Percentiles rank a stretch among this genome's conserved stretches.
Evolutionary conservation across 805 yeast species (phyloP).

Genomic region (Yarrowia alimentaria): DNA sequence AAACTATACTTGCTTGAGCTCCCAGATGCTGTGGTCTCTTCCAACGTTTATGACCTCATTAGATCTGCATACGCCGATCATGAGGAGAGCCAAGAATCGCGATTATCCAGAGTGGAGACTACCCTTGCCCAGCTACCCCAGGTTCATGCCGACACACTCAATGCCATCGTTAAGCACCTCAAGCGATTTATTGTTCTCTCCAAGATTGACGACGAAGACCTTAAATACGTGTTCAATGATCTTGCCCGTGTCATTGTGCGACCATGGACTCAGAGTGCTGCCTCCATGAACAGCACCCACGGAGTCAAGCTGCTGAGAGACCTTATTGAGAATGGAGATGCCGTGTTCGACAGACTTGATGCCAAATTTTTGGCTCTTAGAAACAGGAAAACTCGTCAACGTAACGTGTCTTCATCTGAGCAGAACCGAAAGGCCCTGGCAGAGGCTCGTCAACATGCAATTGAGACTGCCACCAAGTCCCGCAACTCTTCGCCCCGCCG

Average conservation of each 20-base stretch:
- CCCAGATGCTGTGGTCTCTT: constrained; percentile 70
- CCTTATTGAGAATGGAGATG: constrained; percentile 33
- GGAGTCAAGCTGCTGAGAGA: constrained; percentile 35
- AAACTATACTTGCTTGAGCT: constrained; percentile 68
- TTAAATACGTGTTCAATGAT: constrained; percentile 1
- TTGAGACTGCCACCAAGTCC: constrained; percentile 28
- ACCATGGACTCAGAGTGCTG: constrained; percentile 37
- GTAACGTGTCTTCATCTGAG: constrained; percentile 33
- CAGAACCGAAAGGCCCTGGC: constrained; percentile 32
- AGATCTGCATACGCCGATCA: constrained; percentile 51
- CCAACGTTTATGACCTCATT: constrained; percentile 59
- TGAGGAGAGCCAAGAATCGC: neutral
- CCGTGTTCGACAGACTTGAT: constrained; percentile 33
- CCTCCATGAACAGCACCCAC: constrained; percentile 37
- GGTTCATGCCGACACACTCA: constrained; percentile 31
- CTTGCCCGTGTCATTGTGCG: constrained; percentile 31
- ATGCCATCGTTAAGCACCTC: constrained; percentile 32
- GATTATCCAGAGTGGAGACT: constrained; percentile 29
- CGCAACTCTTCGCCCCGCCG: constrained; percentile 25
- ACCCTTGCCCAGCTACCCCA: constrained; percentile 34
- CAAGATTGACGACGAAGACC: constrained; percentile 13
- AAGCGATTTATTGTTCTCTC: constrained; percentile 10
- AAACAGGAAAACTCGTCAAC: constrained; percentile 29
- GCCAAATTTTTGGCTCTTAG: constrained; percentile 14
- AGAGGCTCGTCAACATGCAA: constrained; percentile 34